Evolutionary conservation across 805 yeast genomes (phyloP), one percentile per base, ranked within the genome.

Genomic region (Wickerhamomyces pijperi): DNA sequence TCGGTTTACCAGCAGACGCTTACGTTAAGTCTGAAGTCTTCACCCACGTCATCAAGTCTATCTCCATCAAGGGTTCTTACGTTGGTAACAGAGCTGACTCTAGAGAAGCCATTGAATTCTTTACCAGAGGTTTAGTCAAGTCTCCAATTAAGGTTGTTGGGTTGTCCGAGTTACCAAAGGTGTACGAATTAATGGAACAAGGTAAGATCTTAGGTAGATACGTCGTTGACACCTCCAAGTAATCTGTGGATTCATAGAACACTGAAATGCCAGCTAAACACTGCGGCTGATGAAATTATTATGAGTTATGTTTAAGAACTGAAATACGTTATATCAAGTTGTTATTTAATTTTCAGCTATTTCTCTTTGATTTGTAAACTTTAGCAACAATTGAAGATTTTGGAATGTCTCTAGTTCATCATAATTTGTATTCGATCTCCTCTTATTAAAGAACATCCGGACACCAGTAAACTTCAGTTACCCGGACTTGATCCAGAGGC

Each of bases 31-130:
- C 85, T 32, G 70, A 74, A 38, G 84, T 84, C 36, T 79, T 82
- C 65, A 64, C 64, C 48, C 75, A 81, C 34, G 92, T 84, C 43
- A 75, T 79, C 51, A 80, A 72, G 61, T 73, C 83, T 35, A 66
- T 80, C 59, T 66, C 67, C 54, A 78, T 84, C 56, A 73, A 68
- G 56, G 94, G 92, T 48, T 82, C 94, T 35, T 81, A 81, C 56
- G 94, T 84, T 45, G 94, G 94, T 50, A 82, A 82, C 74, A 78
- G 92, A 64, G 81, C 81, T 46, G 94, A 84, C 64, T 70, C 90
- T 43, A 72, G 78, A 45, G 87, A 79, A 61, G 86, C 86, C 36
- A 56, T 79, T 42, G 84, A 79, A 51, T 78, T 79, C 70, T 79
- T 76, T 56, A 45, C 68, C 42, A 69, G 84, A 61, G 86, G 86